A percentile compares a stretch with the other conserved stretches of the same genome.
Conservation (phyloP, 2,329 filamentous ascomycete genomes). For the Aureobasidium sp. region DNA sequence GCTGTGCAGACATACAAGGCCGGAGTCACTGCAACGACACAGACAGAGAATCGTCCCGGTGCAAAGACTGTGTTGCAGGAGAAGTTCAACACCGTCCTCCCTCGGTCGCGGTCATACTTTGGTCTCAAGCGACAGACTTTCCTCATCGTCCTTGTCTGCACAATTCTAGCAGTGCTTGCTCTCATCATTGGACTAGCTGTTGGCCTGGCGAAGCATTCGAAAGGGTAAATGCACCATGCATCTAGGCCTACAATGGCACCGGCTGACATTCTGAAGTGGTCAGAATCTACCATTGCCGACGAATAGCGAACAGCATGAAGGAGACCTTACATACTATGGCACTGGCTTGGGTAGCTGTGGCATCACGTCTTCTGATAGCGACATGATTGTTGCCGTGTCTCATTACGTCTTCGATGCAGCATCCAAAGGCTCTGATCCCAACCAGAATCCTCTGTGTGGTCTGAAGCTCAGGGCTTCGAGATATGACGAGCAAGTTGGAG, state of each 20-base stretch:
- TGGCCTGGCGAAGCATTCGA: constrained; percentile 26
- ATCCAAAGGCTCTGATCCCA: constrained; percentile 38
- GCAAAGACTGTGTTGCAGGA: constrained; percentile 3
- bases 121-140: constrained; percentile 34
- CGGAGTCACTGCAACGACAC: constrained; percentile 10
- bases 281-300: constrained; percentile 47
- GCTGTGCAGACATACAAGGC: not conserved
- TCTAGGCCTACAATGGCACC: not conserved
- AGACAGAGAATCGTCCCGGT: not conserved
- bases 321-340: constrained; percentile 64
- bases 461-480: constrained; percentile 56
- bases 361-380: constrained; percentile 43
- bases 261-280: constrained; percentile 19
- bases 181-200: constrained; percentile 38
- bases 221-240: constrained; percentile 10
- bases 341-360: constrained; percentile 66
- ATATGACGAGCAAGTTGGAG: constrained; percentile 39
- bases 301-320: constrained; percentile 48
- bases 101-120: constrained; percentile 34
- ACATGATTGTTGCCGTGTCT: constrained; percentile 61
- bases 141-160: constrained; percentile 29
- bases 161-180: constrained; percentile 30
- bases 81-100: constrained; percentile 31
- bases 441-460: constrained; percentile 62
- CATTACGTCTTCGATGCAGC: constrained; percentile 59